Percentiles rank a stretch among this genome's conserved stretches.
Evolutionary conservation across 371 early-diverging fungal genomes (phyloP).

Genomic region (Mucor racemosus): DNA sequence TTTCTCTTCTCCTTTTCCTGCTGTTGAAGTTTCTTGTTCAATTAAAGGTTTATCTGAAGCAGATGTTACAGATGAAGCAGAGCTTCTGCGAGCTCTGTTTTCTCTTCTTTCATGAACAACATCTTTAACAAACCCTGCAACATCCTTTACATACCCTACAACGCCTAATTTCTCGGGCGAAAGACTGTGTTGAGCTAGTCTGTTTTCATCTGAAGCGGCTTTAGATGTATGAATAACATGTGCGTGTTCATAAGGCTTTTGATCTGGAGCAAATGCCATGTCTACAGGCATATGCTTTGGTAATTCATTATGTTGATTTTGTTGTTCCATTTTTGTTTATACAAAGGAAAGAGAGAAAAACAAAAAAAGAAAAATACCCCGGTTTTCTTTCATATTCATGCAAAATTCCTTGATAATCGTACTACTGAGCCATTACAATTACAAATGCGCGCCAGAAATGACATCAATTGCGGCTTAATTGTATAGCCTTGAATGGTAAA

Average conservation of each 20-base stretch:
- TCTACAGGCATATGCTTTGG: slow-evolving; percentile 45
- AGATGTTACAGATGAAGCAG: slow-evolving; percentile 12
- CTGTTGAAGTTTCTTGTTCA: background rate
- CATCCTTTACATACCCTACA: slow-evolving; percentile 54
- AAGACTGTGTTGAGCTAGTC: slow-evolving; percentile 42
- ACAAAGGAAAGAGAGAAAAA: background rate
- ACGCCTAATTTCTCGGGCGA: slow-evolving; percentile 54
- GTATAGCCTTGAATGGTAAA: too few relatives aligned
- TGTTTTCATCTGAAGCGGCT: slow-evolving; percentile 16
- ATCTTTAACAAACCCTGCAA: slow-evolving; percentile 54
- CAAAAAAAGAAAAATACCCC: background rate
- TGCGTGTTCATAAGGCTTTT: slow-evolving; percentile 36
- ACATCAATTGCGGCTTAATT: background rate
- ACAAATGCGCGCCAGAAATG: background rate
- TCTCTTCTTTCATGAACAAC: slow-evolving; percentile 35
- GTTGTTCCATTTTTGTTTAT: slow-evolving; percentile 3
- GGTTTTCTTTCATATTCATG: background rate
- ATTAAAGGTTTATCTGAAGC: background rate
- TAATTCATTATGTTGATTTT: background rate
- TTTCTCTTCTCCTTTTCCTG: slow-evolving; percentile 6
- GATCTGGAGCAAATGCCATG: slow-evolving; percentile 47
- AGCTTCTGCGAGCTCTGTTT: slow-evolving; percentile 23
- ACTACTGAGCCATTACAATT: background rate
- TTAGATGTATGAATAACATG: slow-evolving; percentile 23
- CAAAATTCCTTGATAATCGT: background rate